Base-by-base conservation (phyloP, 768 basidiomycete species). In the Lactarius indigo region DNA sequence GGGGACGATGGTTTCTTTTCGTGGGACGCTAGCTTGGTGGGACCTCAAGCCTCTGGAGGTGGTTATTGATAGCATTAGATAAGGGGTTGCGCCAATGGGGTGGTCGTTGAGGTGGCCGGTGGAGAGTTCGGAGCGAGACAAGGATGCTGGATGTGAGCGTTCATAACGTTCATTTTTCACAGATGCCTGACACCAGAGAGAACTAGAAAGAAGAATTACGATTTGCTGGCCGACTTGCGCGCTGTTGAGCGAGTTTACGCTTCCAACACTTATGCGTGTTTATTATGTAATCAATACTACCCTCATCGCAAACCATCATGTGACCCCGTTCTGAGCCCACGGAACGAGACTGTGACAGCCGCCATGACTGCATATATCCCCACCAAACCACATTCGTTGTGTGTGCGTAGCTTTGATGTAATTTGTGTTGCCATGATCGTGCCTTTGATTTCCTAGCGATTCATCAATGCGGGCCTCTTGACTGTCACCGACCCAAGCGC, bases 1-100 rank as follows among this genome's bases (percentile, higher is more conserved):
- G 91, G 92, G 1, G 90, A 89, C 8, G 86, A 87, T n/a, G 47
- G 26, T 47, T 59, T 64, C 63, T 69, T 71, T 44, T 64, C 57
- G 28, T 18, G 18, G 23, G 68, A 37, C 18, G 54, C 55, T 35
- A 56, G 44, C 54, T 64, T 39, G 59, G 69, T 8, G 68, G 68
- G 33, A 59, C 56, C 26, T 64, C 57, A 13, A n/a, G n/a, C n/a
- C n/a, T n/a, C n/a, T n/a, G 60, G 65, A 30, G 62, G 62, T 66
- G 70, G 18, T 66, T 64, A 23, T 70, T 71, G 44, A 71, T 61
- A 33, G 68, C 69, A 30, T 61, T 66, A 28, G 68, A 60, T 58
- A 71, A 67, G 44, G 70, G 70, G 54, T 69, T 66, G 59, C 70
- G 70, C 59, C 69, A 64, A 26, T 57, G 50, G 58, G 58, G 39